These are phyloP conservation scores for Cornus suecica DNA, from an alignment of 148 eudicot genomes.

Conservation along the genomic window DNA sequence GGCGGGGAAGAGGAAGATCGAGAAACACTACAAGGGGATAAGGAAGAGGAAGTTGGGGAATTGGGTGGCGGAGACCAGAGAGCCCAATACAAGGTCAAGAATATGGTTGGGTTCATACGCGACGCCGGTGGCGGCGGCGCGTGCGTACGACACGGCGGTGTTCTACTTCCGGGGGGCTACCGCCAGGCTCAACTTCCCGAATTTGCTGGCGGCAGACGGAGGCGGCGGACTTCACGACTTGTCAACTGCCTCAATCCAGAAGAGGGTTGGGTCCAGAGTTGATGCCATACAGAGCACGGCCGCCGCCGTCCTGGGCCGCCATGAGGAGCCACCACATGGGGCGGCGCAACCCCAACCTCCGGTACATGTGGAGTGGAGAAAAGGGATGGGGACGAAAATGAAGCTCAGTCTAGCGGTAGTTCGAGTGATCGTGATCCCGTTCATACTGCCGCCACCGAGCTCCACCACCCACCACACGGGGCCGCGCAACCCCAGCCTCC, in stretches of 20 bases:
- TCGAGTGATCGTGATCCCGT: too few relatives aligned
- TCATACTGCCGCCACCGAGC: too few relatives aligned
- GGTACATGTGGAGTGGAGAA: too few relatives aligned
- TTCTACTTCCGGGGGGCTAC: conserved; percentile 72
- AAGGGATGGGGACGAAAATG: too few relatives aligned
- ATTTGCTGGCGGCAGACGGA: conserved; percentile 36
- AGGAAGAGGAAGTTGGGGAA: conserved; percentile 98
- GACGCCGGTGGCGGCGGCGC: conserved; percentile 78
- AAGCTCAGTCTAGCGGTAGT: too few relatives aligned
- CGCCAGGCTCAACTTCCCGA: conserved; percentile 81
- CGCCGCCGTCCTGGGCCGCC: too few relatives aligned
- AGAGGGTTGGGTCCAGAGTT: conserved; percentile 80
- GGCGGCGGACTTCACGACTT: conserved; percentile 26
- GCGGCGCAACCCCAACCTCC: too few relatives aligned
- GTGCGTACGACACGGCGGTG: conserved; percentile 94
- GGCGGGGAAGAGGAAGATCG: conserved; percentile 38
- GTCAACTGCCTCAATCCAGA: conserved; percentile 59
- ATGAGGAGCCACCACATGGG: too few relatives aligned
- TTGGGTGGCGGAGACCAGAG: conserved; percentile 95
- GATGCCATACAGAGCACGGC: conserved; percentile 54
- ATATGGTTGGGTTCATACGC: conserved; percentile 89
- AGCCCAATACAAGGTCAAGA: conserved; percentile 86
- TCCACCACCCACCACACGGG: too few relatives aligned
- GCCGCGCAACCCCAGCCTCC: too few relatives aligned
- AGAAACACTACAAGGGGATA: conserved; percentile 82